These are phyloP conservation scores for Plectosphaerella cucumerina DNA, from an alignment of 2,329 filamentous ascomycete genomes.

Conservation along the genomic window DNA sequence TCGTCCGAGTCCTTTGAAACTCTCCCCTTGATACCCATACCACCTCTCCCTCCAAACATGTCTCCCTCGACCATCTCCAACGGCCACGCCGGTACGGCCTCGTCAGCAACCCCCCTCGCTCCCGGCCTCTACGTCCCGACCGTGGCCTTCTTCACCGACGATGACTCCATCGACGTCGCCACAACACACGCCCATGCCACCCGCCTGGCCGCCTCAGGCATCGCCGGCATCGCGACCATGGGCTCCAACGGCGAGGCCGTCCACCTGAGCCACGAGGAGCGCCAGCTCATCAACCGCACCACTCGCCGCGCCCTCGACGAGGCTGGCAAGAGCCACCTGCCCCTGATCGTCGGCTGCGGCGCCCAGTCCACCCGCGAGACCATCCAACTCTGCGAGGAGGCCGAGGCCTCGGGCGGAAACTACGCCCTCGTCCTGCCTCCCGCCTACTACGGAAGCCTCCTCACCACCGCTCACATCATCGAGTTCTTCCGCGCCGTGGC, in stretches of 20 bases:
- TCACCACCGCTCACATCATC: constrained; percentile 57
- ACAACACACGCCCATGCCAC: constrained; percentile 59
- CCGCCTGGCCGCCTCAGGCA: constrained; percentile 68
- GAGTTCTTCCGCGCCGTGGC: constrained; percentile 65
- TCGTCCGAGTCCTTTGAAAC: neutral
- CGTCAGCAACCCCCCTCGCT: constrained; percentile 22
- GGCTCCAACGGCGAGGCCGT: constrained; percentile 82
- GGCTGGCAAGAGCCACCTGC: constrained; percentile 60
- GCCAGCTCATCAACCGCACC: constrained; percentile 61
- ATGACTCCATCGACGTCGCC: constrained; percentile 62
- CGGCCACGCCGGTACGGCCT: neutral
- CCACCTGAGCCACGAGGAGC: constrained; percentile 68
- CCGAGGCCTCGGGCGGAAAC: constrained; percentile 65
- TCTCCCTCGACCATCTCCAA: neutral
- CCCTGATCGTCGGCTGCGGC: constrained; percentile 73
- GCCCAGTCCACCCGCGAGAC: constrained; percentile 71
- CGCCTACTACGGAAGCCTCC: constrained; percentile 67
- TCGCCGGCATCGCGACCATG: constrained; percentile 71
- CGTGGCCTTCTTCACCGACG: constrained; percentile 64
- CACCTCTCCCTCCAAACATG: neutral
- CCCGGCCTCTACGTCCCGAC: constrained; percentile 69
- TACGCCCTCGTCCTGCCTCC: constrained; percentile 74
- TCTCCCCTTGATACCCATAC: neutral
- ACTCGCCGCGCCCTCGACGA: constrained; percentile 67
- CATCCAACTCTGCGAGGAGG: constrained; percentile 65